Evolutionary conservation across 1,284 basidiomycete species (phyloP).

Genomic region (Ustilago hordei): DNA sequence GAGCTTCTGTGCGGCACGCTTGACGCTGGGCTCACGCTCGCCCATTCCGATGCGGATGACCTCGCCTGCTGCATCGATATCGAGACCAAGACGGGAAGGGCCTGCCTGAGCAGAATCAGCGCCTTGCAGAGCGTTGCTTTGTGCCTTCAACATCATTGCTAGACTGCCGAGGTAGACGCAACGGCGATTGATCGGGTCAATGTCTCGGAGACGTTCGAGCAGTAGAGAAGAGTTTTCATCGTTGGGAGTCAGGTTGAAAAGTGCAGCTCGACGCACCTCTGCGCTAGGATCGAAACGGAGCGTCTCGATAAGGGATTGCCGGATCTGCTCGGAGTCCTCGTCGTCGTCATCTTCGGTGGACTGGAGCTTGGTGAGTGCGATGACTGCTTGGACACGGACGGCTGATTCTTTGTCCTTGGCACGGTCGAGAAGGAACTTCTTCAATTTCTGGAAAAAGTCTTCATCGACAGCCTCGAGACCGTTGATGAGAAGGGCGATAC

Average conservation of each 20-base stretch:
- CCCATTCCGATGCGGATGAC: slow-evolving; percentile 78
- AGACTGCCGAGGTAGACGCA: slow-evolving; percentile 78
- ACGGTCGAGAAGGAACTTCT: slow-evolving; percentile 80
- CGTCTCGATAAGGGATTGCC: slow-evolving; percentile 78
- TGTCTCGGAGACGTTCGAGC: slow-evolving; percentile 84
- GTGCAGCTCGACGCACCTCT: slow-evolving; percentile 88
- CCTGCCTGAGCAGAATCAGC: slow-evolving; percentile 29
- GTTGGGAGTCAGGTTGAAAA: slow-evolving; percentile 81
- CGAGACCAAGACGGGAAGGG: slow-evolving; percentile 54
- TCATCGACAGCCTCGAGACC: slow-evolving; percentile 74
- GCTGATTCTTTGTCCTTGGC: slow-evolving; percentile 85
- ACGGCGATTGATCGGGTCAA: slow-evolving; percentile 84
- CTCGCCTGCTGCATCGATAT: slow-evolving; percentile 48
- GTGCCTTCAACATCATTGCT: slow-evolving; percentile 39
- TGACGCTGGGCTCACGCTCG: slow-evolving; percentile 86
- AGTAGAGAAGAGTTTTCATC: slow-evolving; percentile 76
- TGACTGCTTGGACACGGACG: slow-evolving; percentile 85
- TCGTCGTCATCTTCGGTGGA: slow-evolving; percentile 72
- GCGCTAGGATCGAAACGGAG: slow-evolving; percentile 79
- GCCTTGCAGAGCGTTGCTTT: slow-evolving; percentile 27
- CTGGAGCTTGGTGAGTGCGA: slow-evolving; percentile 86
- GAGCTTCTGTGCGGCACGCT: slow-evolving; percentile 79
- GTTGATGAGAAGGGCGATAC: slow-evolving; percentile 72
- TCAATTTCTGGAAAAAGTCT: slow-evolving; percentile 80
- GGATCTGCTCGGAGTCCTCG: slow-evolving; percentile 78